A percentile compares a stretch with the other conserved stretches of the same genome.
phyloP scores from a whole-genome alignment of 1,139 yeast species.

The Saccharomyces uvarum region DNA sequence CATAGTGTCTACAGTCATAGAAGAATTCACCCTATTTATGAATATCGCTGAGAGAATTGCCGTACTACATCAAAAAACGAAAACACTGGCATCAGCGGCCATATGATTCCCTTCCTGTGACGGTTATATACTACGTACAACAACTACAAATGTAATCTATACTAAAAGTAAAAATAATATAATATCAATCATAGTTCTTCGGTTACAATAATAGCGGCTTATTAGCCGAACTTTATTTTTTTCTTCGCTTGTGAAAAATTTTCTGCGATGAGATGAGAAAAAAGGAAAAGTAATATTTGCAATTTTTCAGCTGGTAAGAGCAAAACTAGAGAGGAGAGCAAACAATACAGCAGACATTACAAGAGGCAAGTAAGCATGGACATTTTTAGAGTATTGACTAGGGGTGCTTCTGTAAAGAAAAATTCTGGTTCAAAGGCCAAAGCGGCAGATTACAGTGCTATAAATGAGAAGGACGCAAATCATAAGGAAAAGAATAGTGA shows the following conservation, averaged over 20 bases:
- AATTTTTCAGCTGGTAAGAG: neutral
- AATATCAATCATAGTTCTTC: neutral
- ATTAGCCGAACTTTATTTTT: neutral
- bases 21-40: constrained; percentile 81
- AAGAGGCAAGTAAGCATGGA: constrained; percentile 49
- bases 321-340: neutral
- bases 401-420: constrained; percentile 77
- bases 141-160: neutral
- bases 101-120: neutral
- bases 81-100: constrained; percentile 26
- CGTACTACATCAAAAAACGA: constrained; percentile 72
- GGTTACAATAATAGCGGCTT: neutral
- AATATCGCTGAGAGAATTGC: constrained; percentile 87
- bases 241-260: neutral
- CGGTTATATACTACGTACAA: neutral
- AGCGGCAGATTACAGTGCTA: constrained; percentile 24
- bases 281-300: neutral
- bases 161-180: neutral
- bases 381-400: constrained; percentile 70
- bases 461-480: constrained; percentile 9
- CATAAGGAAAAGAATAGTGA: constrained; percentile 33
- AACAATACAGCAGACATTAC: neutral
- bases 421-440: constrained; percentile 24
- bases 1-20: constrained; percentile 49
- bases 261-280: neutral